Evolutionary conservation across 495 filamentous ascomycete genomes (phyloP).

Genomic region (Tuber umbilicatum): DNA sequence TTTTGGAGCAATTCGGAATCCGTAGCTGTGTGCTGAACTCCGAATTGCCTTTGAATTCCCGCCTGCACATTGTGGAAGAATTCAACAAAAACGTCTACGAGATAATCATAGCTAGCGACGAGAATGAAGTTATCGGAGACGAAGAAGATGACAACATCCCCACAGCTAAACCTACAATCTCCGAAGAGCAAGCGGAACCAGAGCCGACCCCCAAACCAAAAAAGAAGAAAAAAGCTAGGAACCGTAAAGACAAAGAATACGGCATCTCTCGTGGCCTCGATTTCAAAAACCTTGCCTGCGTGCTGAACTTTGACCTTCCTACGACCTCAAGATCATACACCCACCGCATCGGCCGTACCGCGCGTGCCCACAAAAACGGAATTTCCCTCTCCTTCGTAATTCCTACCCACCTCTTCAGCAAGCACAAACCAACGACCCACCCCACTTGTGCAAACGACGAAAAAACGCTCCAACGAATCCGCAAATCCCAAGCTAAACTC

Average conservation of each 20-base stretch:
- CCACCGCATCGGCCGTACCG: constrained; percentile 91
- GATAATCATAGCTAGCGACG: constrained; percentile 92
- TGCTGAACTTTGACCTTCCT: constrained; percentile 96
- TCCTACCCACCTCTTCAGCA: constrained; percentile 69
- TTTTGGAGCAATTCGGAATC: constrained; percentile 93
- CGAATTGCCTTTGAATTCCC: constrained; percentile 84
- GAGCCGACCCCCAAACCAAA: constrained; percentile 30
- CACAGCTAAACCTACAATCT: constrained; percentile 33
- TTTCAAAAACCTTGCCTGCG: constrained; percentile 87
- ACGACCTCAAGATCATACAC: constrained; percentile 83
- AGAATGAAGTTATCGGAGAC: constrained; percentile 73
- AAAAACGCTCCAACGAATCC: constrained; percentile 65
- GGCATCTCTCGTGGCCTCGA: constrained; percentile 91
- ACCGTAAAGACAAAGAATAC: constrained; percentile 70
- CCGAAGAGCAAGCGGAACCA: constrained; percentile 43
- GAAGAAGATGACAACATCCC: constrained; percentile 47
- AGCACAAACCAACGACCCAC: constrained; percentile 79
- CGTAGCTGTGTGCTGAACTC: constrained; percentile 91
- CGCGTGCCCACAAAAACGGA: constrained; percentile 77
- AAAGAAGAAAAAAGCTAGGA: constrained; percentile 58
- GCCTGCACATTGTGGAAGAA: constrained; percentile 90
- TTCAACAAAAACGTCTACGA: constrained; percentile 96
- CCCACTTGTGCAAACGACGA: constrained; percentile 73
- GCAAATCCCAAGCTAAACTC: constrained; percentile 61
- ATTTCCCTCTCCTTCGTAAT: constrained; percentile 94